A percentile compares a stretch with the other conserved stretches of the same genome.
Evolutionary conservation across 2,329 filamentous ascomycete genomes (phyloP).

Genomic region (Phoma sp.): DNA sequence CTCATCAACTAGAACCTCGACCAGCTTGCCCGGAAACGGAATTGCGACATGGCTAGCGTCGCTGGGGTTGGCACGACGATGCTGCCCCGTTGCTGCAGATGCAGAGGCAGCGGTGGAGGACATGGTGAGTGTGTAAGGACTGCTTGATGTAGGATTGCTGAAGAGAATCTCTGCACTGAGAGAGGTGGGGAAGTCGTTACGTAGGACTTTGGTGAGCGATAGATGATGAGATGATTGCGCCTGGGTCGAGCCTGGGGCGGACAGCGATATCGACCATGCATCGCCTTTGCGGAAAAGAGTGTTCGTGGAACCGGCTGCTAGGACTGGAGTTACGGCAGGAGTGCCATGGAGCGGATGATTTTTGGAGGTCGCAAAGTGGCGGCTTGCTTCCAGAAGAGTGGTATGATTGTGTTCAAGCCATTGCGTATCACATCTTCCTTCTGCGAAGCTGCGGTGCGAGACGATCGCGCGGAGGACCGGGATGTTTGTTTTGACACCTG

Average conservation of each 20-base stretch:
- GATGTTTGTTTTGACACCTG: conserved; percentile 65
- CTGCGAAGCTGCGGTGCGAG: conserved; percentile 56
- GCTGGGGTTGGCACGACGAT: conserved; percentile 57
- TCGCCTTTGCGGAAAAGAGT: conserved; percentile 64
- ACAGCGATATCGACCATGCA: conserved; percentile 61
- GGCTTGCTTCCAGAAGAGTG: conserved; percentile 44
- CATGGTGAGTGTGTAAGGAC: conserved; percentile 55
- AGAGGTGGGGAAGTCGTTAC: conserved; percentile 65
- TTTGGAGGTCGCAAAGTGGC: conserved; percentile 6
- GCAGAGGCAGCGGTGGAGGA: conserved; percentile 52
- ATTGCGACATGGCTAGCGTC: conserved; percentile 61
- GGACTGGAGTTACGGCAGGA: background rate
- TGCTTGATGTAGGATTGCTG: conserved; percentile 47
- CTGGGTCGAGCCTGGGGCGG: conserved; percentile 32
- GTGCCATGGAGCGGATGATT: background rate
- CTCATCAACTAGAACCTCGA: conserved; percentile 63
- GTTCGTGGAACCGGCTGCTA: conserved; percentile 34
- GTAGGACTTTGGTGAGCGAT: conserved; percentile 59
- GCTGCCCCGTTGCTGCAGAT: conserved; percentile 48
- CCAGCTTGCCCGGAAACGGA: conserved; percentile 64
- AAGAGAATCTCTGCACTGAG: conserved; percentile 62
- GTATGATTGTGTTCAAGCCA: conserved; percentile 62
- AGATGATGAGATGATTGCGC: conserved; percentile 55
- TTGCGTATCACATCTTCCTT: conserved; percentile 59
- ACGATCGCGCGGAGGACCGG: conserved; percentile 61